Conservation (phyloP, 1,139 yeast species). For the Hyphopichia khmerensis region DNA sequence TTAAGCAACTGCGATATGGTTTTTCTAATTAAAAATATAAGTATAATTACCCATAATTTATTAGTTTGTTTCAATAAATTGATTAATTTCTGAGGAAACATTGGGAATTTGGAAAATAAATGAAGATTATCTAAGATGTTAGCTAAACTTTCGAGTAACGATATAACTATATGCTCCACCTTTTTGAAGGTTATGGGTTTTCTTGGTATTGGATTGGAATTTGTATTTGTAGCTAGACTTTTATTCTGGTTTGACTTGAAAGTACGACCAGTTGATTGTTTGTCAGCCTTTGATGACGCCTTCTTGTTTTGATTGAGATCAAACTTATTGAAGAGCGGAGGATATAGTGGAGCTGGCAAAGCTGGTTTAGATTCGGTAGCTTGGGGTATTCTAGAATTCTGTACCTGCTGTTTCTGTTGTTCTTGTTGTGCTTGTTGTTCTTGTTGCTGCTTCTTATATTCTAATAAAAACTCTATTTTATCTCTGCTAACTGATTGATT, state of each 20-base stretch:
- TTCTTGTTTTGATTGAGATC: conserved; percentile 6
- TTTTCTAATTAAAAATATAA: conserved; percentile 43
- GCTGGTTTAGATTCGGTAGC: neutral
- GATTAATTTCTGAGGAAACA: conserved; percentile 38
- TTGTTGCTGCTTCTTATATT: conserved; percentile 3
- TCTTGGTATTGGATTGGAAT: neutral
- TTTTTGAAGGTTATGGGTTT: conserved; percentile 24
- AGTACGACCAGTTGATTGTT: no score
- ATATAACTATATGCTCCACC: conserved; percentile 30
- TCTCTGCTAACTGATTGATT: conserved; percentile 5
- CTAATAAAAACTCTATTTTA: conserved; percentile 2
- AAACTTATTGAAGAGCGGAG: conserved; percentile 28
- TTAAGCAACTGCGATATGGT: conserved; percentile 45
- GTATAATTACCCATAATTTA: conserved; percentile 44
- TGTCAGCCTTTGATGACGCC: no score
- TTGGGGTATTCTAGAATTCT: neutral
- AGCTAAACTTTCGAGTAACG: conserved; percentile 37
- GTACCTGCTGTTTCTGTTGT: neutral
- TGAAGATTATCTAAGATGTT: conserved; percentile 45
- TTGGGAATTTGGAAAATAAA: conserved; percentile 42
- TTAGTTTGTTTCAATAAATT: conserved; percentile 43
- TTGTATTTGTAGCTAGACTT: conserved; percentile 1
- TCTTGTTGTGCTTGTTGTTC: conserved; percentile 1
- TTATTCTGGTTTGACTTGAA: neutral
- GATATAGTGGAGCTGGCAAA: conserved; percentile 17